Evolutionary conservation across 2,329 filamentous ascomycete species (phyloP).

Genomic region (Alternaria novae-zelandiae): DNA sequence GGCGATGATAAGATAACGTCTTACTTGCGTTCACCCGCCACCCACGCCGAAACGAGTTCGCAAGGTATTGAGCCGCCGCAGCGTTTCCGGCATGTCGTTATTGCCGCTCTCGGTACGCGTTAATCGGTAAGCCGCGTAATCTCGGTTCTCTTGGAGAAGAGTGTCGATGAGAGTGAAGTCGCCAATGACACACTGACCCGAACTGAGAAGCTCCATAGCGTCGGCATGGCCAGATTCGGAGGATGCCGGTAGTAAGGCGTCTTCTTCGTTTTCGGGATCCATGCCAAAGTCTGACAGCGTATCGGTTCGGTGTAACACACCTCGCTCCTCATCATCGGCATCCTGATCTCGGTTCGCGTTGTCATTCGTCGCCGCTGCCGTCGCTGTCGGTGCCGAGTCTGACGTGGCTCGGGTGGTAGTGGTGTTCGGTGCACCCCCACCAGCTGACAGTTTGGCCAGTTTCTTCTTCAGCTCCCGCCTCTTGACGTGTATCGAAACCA

Average conservation of each 20-base stretch:
- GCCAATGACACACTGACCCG: conserved; percentile 55
- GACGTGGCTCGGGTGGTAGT: conserved; percentile 11
- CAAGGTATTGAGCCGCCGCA: conserved; percentile 43
- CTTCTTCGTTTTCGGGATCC: conserved; percentile 49
- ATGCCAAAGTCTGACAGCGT: conserved; percentile 48
- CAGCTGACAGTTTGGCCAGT: conserved; percentile 34
- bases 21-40: conserved; percentile 32
- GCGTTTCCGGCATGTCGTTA: conserved; percentile 39
- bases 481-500: conserved; percentile 62
- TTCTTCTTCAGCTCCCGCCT: conserved; percentile 56
- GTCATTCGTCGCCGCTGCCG: conserved; percentile 10
- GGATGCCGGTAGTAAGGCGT: conserved; percentile 37
- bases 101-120: conserved; percentile 35
- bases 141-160: conserved; percentile 50
- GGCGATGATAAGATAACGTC: conserved; percentile 9
- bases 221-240: conserved; percentile 33
- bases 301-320: conserved; percentile 54
- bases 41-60: conserved; percentile 44
- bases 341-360: conserved; percentile 54
- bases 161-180: conserved; percentile 53
- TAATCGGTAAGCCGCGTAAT: conserved; percentile 44
- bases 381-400: conserved; percentile 10
- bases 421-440: conserved; percentile 15
- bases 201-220: conserved; percentile 54
- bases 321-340: conserved; percentile 66